Percentiles rank a stretch among this genome's conserved stretches.
phyloP scores from a whole-genome alignment of 306 rosid species.

The Cyclanthera cordifolia region DNA sequence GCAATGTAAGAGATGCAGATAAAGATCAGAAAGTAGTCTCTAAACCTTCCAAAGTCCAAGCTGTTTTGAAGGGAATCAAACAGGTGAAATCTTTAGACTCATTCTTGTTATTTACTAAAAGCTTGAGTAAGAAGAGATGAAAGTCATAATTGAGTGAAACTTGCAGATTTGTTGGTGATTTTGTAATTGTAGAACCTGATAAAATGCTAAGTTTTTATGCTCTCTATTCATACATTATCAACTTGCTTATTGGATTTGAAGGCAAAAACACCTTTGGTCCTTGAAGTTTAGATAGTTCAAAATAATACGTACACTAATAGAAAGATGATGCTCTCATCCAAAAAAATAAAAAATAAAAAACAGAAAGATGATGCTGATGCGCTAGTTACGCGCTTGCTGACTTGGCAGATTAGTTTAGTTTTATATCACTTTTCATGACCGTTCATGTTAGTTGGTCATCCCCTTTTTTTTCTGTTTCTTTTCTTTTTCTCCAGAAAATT shows the following conservation, averaged over 20 bases:
- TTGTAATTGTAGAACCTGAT: background rate
- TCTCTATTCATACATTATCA: background rate
- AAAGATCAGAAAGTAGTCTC: conserved; percentile 41
- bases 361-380: too few species aligned
- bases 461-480: too few species aligned
- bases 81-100: conserved; percentile 37
- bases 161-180: background rate
- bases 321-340: background rate
- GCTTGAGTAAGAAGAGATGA: background rate
- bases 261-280: background rate
- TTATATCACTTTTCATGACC: background rate
- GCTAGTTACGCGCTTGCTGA: background rate
- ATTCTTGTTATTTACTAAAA: background rate
- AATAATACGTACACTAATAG: too few species aligned
- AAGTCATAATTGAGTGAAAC: background rate
- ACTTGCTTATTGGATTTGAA: background rate
- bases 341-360: too few species aligned
- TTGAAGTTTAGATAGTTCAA: background rate
- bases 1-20: conserved; percentile 34
- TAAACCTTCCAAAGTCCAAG: conserved; percentile 66
- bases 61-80: conserved; percentile 62
- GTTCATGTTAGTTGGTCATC: background rate
- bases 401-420: background rate
- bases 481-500: background rate
- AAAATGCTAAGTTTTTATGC: background rate